Conservation (phyloP, 1,284 basidiomycete genomes). For the Apiotrichum veenhuisii region DNA sequence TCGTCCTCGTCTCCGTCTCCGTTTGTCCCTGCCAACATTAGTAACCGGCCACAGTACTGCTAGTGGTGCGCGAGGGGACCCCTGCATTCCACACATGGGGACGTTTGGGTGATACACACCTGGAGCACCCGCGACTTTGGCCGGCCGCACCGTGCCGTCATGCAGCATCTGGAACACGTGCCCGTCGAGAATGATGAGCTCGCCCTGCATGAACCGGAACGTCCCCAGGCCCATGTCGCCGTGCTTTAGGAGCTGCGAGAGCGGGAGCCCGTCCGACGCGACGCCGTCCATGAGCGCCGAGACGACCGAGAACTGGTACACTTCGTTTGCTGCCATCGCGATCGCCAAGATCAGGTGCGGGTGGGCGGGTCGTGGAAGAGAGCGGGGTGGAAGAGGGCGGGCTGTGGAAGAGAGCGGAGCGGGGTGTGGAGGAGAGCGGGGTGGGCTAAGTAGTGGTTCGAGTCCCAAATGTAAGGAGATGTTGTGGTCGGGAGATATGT, state of each 20-base stretch:
- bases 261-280: conserved; percentile 10
- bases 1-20: not conserved
- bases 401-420: too few relatives aligned
- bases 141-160: conserved; percentile 12
- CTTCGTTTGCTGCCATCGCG: too few relatives aligned
- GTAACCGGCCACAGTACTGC: not conserved
- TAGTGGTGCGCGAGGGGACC: too few relatives aligned
- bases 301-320: conserved; percentile 19
- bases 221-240: conserved; percentile 21
- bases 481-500: too few relatives aligned
- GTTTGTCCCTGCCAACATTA: not conserved
- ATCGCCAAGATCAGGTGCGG: too few relatives aligned
- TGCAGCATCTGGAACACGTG: conserved; percentile 16
- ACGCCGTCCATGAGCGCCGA: conserved; percentile 21
- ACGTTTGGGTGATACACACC: too few relatives aligned
- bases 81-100: too few relatives aligned
- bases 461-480: too few relatives aligned
- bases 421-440: too few relatives aligned
- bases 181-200: conserved; percentile 18
- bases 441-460: too few relatives aligned
- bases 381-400: too few relatives aligned
- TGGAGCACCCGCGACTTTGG: not conserved
- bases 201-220: conserved; percentile 15
- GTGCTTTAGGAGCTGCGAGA: conserved; percentile 9
- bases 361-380: too few relatives aligned